These are phyloP conservation scores for Setaria viridis DNA, from an alignment of 202 grass and related monocot genomes.

Conservation along the genomic window DNA sequence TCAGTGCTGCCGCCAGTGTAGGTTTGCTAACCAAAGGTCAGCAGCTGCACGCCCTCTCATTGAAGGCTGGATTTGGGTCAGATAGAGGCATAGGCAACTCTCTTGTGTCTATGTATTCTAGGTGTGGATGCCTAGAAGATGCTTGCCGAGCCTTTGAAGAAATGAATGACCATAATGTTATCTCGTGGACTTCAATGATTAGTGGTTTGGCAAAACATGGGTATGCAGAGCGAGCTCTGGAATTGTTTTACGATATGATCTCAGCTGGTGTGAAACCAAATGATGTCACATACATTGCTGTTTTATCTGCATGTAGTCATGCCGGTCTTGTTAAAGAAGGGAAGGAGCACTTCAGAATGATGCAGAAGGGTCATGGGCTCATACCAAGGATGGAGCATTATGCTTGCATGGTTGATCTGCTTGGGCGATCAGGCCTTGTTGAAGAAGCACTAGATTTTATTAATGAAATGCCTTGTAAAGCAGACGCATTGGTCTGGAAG, in stretches of 20 bases:
- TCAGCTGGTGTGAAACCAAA: constrained; percentile 73
- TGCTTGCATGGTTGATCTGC: constrained; percentile 88
- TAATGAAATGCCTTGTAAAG: constrained; percentile 64
- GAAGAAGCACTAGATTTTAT: constrained; percentile 76
- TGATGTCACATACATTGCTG: constrained; percentile 80
- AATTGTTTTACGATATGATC: constrained; percentile 70
- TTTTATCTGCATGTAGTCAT: constrained; percentile 87
- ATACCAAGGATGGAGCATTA: constrained; percentile 91
- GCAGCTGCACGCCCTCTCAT: constrained; percentile 70
- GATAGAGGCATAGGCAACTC: constrained; percentile 69
- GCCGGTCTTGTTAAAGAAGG: constrained; percentile 73
- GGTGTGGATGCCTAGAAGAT: constrained; percentile 80
- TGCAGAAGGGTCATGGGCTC: constrained; percentile 66
- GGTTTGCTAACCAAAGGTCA: constrained; percentile 79
- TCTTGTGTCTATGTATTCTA: constrained; percentile 93
- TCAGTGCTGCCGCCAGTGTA: constrained; percentile 78
- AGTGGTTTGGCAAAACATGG: constrained; percentile 91
- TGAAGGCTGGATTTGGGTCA: constrained; percentile 73
- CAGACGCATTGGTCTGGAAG: constrained; percentile 80
- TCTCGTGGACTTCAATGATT: constrained; percentile 93
- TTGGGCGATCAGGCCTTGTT: constrained; percentile 70
- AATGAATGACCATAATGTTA: constrained; percentile 71
- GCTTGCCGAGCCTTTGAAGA: constrained; percentile 65
- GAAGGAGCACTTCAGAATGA: constrained; percentile 72
- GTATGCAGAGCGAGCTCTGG: constrained; percentile 53